Evolutionary conservation across 2,329 filamentous ascomycete species (phyloP).

Genomic region (Penicillium sp.): DNA sequence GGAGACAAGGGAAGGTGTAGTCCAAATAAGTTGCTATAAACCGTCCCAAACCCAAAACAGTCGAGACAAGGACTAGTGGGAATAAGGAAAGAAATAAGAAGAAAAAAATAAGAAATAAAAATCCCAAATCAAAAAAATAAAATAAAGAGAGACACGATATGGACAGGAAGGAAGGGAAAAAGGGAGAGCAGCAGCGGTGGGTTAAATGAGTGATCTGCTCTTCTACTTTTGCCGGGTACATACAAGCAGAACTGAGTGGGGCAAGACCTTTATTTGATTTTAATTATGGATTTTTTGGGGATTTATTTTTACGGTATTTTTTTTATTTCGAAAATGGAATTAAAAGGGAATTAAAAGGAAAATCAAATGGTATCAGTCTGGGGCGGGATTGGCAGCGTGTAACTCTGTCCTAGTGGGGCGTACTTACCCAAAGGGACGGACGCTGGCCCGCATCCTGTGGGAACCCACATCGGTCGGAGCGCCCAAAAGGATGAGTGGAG

Average conservation of each 20-base stretch:
- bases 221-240: constrained; percentile 28
- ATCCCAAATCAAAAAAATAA: constrained; percentile 28
- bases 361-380: constrained; percentile 12
- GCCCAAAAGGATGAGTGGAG: constrained; percentile 16
- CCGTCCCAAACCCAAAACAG: constrained; percentile 31
- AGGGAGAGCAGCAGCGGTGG: constrained; percentile 30
- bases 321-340: background rate
- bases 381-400: constrained; percentile 14
- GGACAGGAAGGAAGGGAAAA: constrained; percentile 19
- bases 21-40: constrained; percentile 24
- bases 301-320: background rate
- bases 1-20: constrained; percentile 22
- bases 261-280: constrained; percentile 26
- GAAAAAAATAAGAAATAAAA: constrained; percentile 26
- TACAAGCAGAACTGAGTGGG: constrained; percentile 17
- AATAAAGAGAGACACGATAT: constrained; percentile 37
- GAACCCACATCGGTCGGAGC: constrained; percentile 10
- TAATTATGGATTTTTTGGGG: background rate
- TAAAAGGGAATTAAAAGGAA: constrained; percentile 3
- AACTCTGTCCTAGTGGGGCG: background rate
- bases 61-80: constrained; percentile 26
- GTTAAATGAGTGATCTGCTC: constrained; percentile 41
- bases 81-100: constrained; percentile 25
- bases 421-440: constrained; percentile 7
- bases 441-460: constrained; percentile 6